phyloP scores from a whole-genome alignment of 495 filamentous ascomycete genomes.

The Aspergillus hancockii region DNA sequence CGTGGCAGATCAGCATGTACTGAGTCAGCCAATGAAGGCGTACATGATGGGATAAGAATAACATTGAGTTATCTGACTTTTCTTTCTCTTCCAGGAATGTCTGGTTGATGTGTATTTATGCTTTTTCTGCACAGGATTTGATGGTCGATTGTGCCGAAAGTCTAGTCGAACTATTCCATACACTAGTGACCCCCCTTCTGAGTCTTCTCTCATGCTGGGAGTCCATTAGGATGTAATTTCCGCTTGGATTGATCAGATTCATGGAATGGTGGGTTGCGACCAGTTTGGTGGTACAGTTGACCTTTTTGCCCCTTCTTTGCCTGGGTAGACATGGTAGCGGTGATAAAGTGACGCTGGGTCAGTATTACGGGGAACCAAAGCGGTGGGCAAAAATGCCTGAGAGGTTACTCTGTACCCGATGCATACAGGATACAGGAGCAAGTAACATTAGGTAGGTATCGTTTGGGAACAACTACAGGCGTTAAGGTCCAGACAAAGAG shows the following conservation, averaged over 20 bases:
- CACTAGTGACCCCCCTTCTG: not conserved
- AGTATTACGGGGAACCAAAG: not conserved
- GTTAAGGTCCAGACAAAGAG: not conserved
- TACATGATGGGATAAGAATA: not conserved
- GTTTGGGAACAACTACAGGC: not conserved
- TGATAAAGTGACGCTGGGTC: not conserved
- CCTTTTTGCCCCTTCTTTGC: too few relatives aligned
- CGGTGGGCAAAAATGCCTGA: not conserved
- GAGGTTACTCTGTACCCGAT: not conserved
- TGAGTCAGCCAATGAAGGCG: not conserved
- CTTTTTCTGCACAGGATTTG: not conserved
- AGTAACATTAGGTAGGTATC: not conserved
- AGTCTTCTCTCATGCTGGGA: not conserved
- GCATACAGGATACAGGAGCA: not conserved
- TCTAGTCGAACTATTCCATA: slow-evolving; percentile 5
- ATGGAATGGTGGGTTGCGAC: not conserved
- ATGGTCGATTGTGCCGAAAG: slow-evolving; percentile 2
- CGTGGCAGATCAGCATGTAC: not conserved
- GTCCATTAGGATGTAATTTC: slow-evolving; percentile 24
- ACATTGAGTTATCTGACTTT: not conserved
- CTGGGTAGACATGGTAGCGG: not conserved
- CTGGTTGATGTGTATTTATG: not conserved
- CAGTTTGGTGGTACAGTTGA: not conserved
- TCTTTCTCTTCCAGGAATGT: not conserved
- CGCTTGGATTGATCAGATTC: slow-evolving; percentile 9